Percentiles rank a stretch among this genome's conserved stretches.
These are phyloP conservation scores for Cladosporium colombiae DNA, from an alignment of 2,329 filamentous ascomycete genomes.

Conservation along the genomic window DNA sequence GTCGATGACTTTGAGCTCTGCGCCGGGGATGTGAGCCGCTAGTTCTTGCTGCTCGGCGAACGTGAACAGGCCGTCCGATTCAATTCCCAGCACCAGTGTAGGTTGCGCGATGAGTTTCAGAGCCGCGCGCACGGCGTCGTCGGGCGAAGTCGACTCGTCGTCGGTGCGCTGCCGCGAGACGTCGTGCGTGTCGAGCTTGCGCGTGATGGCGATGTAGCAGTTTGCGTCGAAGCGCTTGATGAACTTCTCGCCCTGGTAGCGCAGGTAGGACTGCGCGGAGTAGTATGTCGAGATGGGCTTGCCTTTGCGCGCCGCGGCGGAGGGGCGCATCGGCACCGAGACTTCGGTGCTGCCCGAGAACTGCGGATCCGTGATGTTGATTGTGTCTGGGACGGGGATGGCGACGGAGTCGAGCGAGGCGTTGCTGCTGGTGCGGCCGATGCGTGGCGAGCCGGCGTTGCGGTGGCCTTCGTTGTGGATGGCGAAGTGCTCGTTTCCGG, in stretches of 20 bases:
- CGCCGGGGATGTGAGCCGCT: constrained; percentile 75
- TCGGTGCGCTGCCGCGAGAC: constrained; percentile 71
- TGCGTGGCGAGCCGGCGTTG: constrained; percentile 49
- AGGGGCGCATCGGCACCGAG: constrained; percentile 30
- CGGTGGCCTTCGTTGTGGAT: constrained; percentile 56
- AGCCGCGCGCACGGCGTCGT: constrained; percentile 63
- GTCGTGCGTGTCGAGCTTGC: constrained; percentile 96
- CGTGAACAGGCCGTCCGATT: constrained; percentile 93
- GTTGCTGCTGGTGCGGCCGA: constrained; percentile 39
- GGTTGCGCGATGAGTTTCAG: constrained; percentile 84
- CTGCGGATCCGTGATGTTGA: constrained; percentile 46
- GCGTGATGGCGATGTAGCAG: constrained; percentile 98
- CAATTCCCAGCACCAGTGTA: constrained; percentile 86
- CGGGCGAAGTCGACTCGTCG: constrained; percentile 37
- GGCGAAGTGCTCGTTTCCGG: constrained; percentile 50
- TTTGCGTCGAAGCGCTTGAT: constrained; percentile 97
- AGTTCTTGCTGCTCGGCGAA: constrained; percentile 96
- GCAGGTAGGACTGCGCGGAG: constrained; percentile 94
- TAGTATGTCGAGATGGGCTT: constrained; percentile 72
- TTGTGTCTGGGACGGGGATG: constrained; percentile 25
- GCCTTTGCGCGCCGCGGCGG: constrained; percentile 35
- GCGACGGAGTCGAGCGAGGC: constrained; percentile 28
- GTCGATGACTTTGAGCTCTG: constrained; percentile 81
- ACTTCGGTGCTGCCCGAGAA: constrained; percentile 46
- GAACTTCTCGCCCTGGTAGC: constrained; percentile 95